Evolutionary conservation across 2,329 filamentous ascomycete genomes (phyloP).

Genomic region (Sarocladium oryzae): DNA sequence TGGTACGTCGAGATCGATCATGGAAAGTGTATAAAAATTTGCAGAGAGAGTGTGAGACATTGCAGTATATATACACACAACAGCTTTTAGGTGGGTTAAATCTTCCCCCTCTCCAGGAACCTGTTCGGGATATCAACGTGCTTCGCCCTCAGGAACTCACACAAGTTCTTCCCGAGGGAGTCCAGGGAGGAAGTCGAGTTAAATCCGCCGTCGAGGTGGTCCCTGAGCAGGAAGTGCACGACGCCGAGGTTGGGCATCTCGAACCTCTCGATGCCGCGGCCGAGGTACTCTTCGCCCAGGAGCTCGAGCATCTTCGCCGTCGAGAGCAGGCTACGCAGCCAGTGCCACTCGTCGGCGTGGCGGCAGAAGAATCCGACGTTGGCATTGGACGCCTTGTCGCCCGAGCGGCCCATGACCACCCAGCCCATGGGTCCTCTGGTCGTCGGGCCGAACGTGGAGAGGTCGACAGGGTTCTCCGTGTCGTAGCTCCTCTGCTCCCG

Average conservation of each 20-base stretch:
- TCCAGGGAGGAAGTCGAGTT: conserved; percentile 32
- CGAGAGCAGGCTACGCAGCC: conserved; percentile 33
- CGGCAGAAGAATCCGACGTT: conserved; percentile 37
- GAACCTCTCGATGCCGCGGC: conserved; percentile 32
- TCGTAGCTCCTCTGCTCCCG: conserved; percentile 10
- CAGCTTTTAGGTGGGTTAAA: too few species aligned
- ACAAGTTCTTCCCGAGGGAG: conserved; percentile 36
- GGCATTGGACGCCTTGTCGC: conserved; percentile 33
- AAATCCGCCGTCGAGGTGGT: conserved; percentile 34
- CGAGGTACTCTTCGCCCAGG: conserved; percentile 25
- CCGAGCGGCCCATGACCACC: conserved; percentile 19
- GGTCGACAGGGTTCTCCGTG: conserved; percentile 11
- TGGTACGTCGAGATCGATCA: too few species aligned
- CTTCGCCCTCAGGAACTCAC: conserved; percentile 35
- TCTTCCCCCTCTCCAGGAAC: conserved; percentile 31
- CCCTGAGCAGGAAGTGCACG: conserved; percentile 32
- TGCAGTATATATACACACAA: too few species aligned
- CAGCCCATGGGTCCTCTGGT: conserved; percentile 18
- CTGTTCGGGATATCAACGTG: conserved; percentile 33
- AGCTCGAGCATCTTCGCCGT: conserved; percentile 27
- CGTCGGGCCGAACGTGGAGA: conserved; percentile 14
- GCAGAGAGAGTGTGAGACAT: too few species aligned
- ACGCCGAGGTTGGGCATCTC: conserved; percentile 28
- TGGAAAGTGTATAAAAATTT: too few species aligned
- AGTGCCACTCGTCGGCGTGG: conserved; percentile 33